Evolutionary conservation across 441 rosid species (phyloP), one percentile per base, ranked within the genome.

Genomic region (Erysimum cheiri): DNA sequence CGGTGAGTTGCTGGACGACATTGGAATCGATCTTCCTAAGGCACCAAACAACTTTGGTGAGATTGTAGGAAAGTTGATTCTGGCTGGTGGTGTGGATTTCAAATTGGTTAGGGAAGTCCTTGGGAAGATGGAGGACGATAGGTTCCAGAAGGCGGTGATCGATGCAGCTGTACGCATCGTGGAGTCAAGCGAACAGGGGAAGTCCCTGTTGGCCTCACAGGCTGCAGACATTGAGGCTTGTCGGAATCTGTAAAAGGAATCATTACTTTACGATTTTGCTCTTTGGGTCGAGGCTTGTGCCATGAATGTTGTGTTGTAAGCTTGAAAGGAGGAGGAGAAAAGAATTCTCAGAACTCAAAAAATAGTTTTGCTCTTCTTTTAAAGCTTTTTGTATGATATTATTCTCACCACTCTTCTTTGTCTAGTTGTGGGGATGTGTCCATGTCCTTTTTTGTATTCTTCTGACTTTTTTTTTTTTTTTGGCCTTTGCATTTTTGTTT

Each of bases 21-120:
- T 85, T 19, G 89, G 83, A 46, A 82, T 87, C 13, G 91, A 87
- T 79, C 69, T 87, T 50, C 87, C 91, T 3, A 87, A 80, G 70
- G 89, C 91, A 17, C 86, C 89, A 1, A 70, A 69, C 64, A 78
- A 79, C 68, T 85, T 80, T 43, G 89, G 91, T 62, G 89, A 82
- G 72, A 75, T 85, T 41, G 56, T 83, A 2, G 89, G 87, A 4
- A 80, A 55, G 59, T 41, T 87, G 44, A 71, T 80, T 26, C 14
- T 79, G 10, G 83, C 78, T 2, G 80, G 82, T 26, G 83, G 77
- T 41, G 50, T 83, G 80, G 78, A 83, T 52, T 85, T 85, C 60
- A 78, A 72, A 64, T 69, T 77, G 36, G 73, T 85, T 12, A 80
- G 80, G 53, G 86, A 79, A 73, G 46, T 83, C 10, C 62, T 87